Evolutionary conservation across 2,329 filamentous ascomycete species (phyloP).

Genomic region (Sporothrix inflata): DNA sequence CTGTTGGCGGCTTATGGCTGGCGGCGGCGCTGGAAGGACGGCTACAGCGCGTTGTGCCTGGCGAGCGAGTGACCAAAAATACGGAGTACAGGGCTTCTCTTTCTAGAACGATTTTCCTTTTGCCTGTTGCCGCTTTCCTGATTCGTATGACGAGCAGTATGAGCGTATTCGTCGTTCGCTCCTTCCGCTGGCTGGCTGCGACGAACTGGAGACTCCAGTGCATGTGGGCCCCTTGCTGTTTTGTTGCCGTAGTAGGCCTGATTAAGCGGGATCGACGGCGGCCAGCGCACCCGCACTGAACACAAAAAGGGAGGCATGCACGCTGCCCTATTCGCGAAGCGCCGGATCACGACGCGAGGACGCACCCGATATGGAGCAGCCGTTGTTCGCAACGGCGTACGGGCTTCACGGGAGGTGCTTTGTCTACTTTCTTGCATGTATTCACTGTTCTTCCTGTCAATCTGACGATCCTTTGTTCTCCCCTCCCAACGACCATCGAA

Average conservation of each 20-base stretch:
- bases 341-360: neutral
- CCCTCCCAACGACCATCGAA: neutral
- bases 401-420: neutral
- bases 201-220: neutral
- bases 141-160: neutral
- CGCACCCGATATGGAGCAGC: neutral
- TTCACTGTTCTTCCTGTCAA: neutral
- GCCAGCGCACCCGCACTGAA: neutral
- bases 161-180: neutral
- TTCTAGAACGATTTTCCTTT: no score
- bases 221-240: neutral
- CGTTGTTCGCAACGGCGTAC: neutral
- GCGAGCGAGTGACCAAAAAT: no score
- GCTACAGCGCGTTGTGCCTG: neutral
- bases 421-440: no score
- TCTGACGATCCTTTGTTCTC: neutral
- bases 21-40: slow-evolving; percentile 22
- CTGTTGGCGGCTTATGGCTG: neutral
- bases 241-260: neutral
- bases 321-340: neutral
- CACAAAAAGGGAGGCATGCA: neutral
- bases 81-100: neutral
- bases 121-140: no score
- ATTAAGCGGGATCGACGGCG: neutral
- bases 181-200: no score